Conservation (phyloP, 1,139 yeast genomes). For the Magnusiomyces paraingens region DNA sequence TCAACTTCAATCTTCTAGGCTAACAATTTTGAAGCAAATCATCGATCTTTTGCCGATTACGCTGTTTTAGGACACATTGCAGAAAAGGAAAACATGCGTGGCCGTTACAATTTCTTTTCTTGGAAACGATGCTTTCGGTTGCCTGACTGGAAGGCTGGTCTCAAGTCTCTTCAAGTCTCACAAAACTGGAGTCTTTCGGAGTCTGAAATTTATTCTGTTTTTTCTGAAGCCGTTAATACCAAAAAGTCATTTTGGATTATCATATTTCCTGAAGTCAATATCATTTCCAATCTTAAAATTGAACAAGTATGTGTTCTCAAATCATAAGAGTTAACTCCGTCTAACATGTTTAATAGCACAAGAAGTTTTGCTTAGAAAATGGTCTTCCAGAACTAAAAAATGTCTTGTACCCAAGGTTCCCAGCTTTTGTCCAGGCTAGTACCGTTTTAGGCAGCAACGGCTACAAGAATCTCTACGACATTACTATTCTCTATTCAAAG, state of each 20-base stretch:
- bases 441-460: conserved; percentile 24
- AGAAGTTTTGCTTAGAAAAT: conserved; percentile 22
- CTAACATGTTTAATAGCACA: conserved; percentile 23
- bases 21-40: conserved; percentile 38
- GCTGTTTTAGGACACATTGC: conserved; percentile 45
- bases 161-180: conserved; percentile 19
- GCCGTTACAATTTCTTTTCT: conserved; percentile 25
- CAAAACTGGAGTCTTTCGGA: conserved; percentile 31
- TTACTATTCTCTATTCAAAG: conserved; percentile 44
- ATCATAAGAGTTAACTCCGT: conserved; percentile 14
- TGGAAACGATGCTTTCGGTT: conserved; percentile 26
- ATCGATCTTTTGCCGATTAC: conserved; percentile 50
- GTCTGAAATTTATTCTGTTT: conserved; percentile 18
- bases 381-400: conserved; percentile 44
- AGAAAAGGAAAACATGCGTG: conserved; percentile 19
- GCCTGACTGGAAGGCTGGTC: conserved; percentile 23
- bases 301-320: conserved; percentile 12
- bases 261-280: conserved; percentile 34
- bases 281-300: conserved; percentile 17
- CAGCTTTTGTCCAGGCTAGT: conserved; percentile 30
- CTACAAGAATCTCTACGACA: conserved; percentile 40
- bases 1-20: not conserved
- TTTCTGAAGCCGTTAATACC: conserved; percentile 16
- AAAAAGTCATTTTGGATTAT: conserved; percentile 17
- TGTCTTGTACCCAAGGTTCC: conserved; percentile 41